These are phyloP conservation scores for Omphalotus olearius DNA, from an alignment of 1,284 basidiomycete species.

Conservation along the genomic window DNA sequence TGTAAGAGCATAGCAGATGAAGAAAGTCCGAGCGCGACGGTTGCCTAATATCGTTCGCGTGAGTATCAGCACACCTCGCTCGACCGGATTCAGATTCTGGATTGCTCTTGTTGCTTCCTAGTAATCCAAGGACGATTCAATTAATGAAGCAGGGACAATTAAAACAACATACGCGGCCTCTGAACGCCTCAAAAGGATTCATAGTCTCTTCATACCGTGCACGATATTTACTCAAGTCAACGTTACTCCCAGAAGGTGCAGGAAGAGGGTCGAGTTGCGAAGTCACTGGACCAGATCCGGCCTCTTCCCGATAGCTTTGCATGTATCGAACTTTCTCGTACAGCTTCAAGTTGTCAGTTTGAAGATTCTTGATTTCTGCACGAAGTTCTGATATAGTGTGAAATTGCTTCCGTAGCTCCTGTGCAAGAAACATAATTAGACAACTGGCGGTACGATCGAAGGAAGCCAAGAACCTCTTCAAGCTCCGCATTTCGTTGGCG, in stretches of 20 bases:
- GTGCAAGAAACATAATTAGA: constrained; percentile 6
- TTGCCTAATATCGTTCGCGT: constrained; percentile 87
- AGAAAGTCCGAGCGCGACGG: constrained; percentile 77
- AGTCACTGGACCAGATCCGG: constrained; percentile 43
- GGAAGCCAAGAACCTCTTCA: constrained; percentile 68
- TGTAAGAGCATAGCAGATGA: constrained; percentile 77
- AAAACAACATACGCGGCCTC: constrained; percentile 69
- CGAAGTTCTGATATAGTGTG: constrained; percentile 89
- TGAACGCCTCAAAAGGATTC: constrained; percentile 97
- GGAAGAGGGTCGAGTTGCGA: constrained; percentile 70
- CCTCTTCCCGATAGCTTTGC: constrained; percentile 85
- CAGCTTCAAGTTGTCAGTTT: constrained; percentile 90
- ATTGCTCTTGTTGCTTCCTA: constrained; percentile 93
- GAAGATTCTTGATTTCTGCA: constrained; percentile 82
- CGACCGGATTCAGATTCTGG: constrained; percentile 87
- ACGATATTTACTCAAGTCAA: constrained; percentile 86
- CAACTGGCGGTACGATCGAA: neutral
- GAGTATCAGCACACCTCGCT: constrained; percentile 82
- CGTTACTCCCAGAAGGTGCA: constrained; percentile 39
- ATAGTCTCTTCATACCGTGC: constrained; percentile 92
- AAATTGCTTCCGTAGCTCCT: constrained; percentile 93
- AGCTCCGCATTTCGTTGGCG: constrained; percentile 93
- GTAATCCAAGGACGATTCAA: constrained; percentile 5
- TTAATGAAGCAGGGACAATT: neutral
- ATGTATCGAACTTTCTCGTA: constrained; percentile 98